Evolutionary conservation across 2,329 filamentous ascomycete species (phyloP), one percentile per base, ranked within the genome.

Genomic region (Alternaria postmessia): DNA sequence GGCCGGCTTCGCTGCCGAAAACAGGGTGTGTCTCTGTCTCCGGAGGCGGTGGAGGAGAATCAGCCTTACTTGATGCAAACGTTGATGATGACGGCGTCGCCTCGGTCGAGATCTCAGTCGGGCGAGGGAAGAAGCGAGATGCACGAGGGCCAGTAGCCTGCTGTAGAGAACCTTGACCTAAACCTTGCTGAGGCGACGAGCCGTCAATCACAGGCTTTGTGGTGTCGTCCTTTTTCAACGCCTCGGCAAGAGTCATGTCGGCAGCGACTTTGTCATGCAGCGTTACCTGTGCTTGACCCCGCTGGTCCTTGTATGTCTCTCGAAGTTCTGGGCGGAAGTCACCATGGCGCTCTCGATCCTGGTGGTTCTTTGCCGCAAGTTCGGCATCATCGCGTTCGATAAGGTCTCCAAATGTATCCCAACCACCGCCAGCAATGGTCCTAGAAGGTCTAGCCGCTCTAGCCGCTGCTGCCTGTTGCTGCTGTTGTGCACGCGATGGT

Each of bases 21-120:
- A 86, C 91, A 6, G 91, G 91, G 70, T 94, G 91, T 9, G 85
- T 88, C 62, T 87, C 85, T 77, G 90, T 90, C 47, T 92, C 91
- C 4, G 91, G 91, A 0, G 90, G 91, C 16, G 90, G 76, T 9
- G 69, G 69, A 14, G 77, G 75, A 8, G 75, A 76, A 34, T 76
- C 70, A 16, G 66, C 66, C 53, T 71, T 71, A 51, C 49, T 70
- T 30, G 68, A 69, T 3, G 67, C 54, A n/a, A 60, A 48, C 2
- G 52, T 30, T 2, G 70, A 57, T 42, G 69, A 47, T 47, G 69
- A 72, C 5, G 63, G 32, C n/a, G 66, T 41, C 9, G 66, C 55
- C 54, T 75, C 73, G 11, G 66, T 65, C 11, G 70, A 61, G 11
- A 68, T 51, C 55, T 76, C 74, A 7, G 66, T 64, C 7, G 70